phyloP scores from a whole-genome alignment of 148 eudicot genomes.

The Nepenthes mirabilis region DNA sequence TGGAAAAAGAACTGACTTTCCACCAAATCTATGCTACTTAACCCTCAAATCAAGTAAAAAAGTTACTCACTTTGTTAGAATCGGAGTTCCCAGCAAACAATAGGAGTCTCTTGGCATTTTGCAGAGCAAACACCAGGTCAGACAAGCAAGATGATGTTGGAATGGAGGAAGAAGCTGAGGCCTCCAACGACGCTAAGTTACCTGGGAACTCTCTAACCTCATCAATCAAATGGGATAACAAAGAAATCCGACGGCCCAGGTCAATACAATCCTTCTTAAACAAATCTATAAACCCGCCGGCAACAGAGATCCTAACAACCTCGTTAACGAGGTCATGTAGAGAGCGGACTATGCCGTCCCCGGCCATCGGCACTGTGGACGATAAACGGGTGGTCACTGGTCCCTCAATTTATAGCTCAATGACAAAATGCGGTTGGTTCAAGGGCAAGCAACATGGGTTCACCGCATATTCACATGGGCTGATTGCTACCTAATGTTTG shows the following conservation, averaged over 20 bases:
- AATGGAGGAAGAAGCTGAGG: slow-evolving; percentile 15
- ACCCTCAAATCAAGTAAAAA: background rate
- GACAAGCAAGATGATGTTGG: slow-evolving; percentile 5
- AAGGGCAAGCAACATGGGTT: too few species aligned
- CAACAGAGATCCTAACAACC: slow-evolving; percentile 22
- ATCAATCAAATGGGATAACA: slow-evolving; percentile 55
- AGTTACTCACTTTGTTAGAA: slow-evolving; percentile 7
- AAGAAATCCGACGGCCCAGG: slow-evolving; percentile 54
- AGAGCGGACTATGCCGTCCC: slow-evolving; percentile 5
- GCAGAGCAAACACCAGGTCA: slow-evolving; percentile 9
- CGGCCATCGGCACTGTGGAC: too few species aligned
- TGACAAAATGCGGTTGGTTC: too few species aligned
- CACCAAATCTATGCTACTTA: too few species aligned
- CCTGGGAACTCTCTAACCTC: slow-evolving; percentile 36
- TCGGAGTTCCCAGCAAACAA: slow-evolving; percentile 9
- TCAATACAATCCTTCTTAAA: slow-evolving; percentile 76
- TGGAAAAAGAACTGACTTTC: too few species aligned
- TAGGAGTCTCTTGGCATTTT: slow-evolving; percentile 13
- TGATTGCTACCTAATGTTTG: background rate
- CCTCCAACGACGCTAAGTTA: slow-evolving; percentile 5
- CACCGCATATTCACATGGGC: background rate
- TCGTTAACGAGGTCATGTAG: slow-evolving; percentile 35
- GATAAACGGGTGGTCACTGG: too few species aligned
- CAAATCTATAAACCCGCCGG: slow-evolving; percentile 29
- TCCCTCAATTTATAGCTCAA: too few species aligned